Base-by-base conservation (phyloP, 164 flowering plant genomes). In the Piper betle region DNA sequence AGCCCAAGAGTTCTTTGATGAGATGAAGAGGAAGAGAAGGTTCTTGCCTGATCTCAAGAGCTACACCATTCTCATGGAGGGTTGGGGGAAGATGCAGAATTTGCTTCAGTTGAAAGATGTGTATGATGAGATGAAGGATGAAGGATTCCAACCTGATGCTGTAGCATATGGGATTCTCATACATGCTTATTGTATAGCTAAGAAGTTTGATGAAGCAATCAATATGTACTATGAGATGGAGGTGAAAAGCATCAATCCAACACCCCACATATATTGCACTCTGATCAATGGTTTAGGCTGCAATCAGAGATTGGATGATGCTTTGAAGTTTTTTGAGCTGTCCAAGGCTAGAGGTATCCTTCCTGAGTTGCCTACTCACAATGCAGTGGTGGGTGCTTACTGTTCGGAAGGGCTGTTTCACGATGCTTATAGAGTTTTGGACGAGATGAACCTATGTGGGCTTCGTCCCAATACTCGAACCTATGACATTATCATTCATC, bases 81-180 rank as follows among this genome's bases (percentile, higher is more conserved):
- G 93, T 0, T 92, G 89, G 89, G 88, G 96, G 2, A 68, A 76
- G 43, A 82, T 78, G 79, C n/a, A n/a, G n/a, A n/a, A n/a, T n/a
- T n/a, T n/a, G n/a, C n/a, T n/a, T n/a, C n/a, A n/a, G n/a, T n/a
- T n/a, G n/a, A n/a, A n/a, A n/a, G n/a, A n/a, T n/a, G n/a, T n/a
- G n/a, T n/a, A n/a, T n/a, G n/a, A n/a, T n/a, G n/a, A n/a, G n/a
- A n/a, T n/a, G n/a, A n/a, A n/a, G n/a, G n/a, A n/a, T n/a, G n/a
- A n/a, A n/a, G n/a, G n/a, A n/a, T n/a, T n/a, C n/a, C n/a, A n/a
- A n/a, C n/a, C n/a, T n/a, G n/a, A n/a, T n/a, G n/a, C n/a, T n/a
- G n/a, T n/a, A n/a, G n/a, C n/a, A n/a, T n/a, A n/a, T n/a, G n/a
- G n/a, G n/a, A n/a, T n/a, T n/a, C n/a, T n/a, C n/a, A n/a, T n/a